Conservation (phyloP, 352 stramenopile genomes). For the Pythium aristosporum region DNA sequence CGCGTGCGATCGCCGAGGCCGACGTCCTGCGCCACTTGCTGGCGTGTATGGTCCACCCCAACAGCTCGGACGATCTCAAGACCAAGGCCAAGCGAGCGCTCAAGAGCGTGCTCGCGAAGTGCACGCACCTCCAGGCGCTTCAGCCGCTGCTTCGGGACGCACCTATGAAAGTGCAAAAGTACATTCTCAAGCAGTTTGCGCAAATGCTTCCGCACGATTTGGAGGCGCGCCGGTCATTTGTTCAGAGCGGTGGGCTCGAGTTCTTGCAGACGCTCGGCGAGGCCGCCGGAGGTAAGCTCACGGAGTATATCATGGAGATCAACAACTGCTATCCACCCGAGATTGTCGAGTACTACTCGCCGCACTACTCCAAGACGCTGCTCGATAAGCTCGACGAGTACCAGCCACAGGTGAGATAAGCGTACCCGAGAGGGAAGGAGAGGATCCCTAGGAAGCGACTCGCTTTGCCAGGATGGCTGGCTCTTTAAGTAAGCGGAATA, state of each 20-base stretch:
- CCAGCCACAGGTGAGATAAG: slow-evolving; percentile 84
- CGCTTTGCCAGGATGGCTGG: too few species aligned
- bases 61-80: slow-evolving; percentile 93
- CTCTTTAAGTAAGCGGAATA: background rate
- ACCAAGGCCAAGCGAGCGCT: slow-evolving; percentile 93
- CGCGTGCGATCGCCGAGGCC: slow-evolving; percentile 89
- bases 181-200: slow-evolving; percentile 95
- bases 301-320: slow-evolving; percentile 94
- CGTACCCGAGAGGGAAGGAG: background rate
- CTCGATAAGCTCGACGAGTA: slow-evolving; percentile 96
- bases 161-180: slow-evolving; percentile 95
- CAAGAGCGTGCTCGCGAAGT: slow-evolving; percentile 94
- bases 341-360: slow-evolving; percentile 96
- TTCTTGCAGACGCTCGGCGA: slow-evolving; percentile 93
- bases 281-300: slow-evolving; percentile 91
- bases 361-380: slow-evolving; percentile 95
- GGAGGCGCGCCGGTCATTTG: slow-evolving; percentile 90
- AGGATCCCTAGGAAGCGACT: background rate
- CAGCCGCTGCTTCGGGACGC: slow-evolving; percentile 92
- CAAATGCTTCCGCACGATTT: slow-evolving; percentile 94
- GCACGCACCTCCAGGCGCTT: slow-evolving; percentile 91
- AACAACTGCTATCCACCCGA: slow-evolving; percentile 96
- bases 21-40: slow-evolving; percentile 93
- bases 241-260: slow-evolving; percentile 92
- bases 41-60: slow-evolving; percentile 91